Conservation (phyloP, 2,329 filamentous ascomycete genomes). For the Conoideocrella luteorostrata region DNA sequence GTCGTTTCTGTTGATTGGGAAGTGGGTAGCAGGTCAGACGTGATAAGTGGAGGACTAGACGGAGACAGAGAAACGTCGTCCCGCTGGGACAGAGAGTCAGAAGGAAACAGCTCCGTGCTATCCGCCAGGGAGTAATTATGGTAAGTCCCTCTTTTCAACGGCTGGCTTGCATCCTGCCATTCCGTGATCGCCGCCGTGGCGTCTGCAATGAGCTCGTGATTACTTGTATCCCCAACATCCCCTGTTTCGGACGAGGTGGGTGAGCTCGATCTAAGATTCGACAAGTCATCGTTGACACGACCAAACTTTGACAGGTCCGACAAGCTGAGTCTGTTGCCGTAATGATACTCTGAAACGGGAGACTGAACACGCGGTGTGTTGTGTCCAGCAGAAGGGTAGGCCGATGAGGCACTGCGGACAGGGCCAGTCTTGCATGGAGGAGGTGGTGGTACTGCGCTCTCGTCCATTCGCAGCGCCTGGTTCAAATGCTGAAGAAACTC, state of each 20-base stretch:
- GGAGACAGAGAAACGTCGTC: slow-evolving; percentile 3
- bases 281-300: slow-evolving; percentile 21
- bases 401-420: slow-evolving; percentile 24
- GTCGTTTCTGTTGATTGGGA: neutral
- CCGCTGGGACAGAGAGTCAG: slow-evolving; percentile 16
- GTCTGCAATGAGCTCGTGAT: slow-evolving; percentile 17
- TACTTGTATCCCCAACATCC: slow-evolving; percentile 11
- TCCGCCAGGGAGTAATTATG: slow-evolving; percentile 20
- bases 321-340: slow-evolving; percentile 18
- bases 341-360: slow-evolving; percentile 16
- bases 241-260: slow-evolving; percentile 13
- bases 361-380: slow-evolving; percentile 19
- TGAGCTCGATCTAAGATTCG: slow-evolving; percentile 23
- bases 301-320: slow-evolving; percentile 24
- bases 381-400: slow-evolving; percentile 21
- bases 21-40: neutral
- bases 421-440: slow-evolving; percentile 1
- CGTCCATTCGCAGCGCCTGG: slow-evolving; percentile 10
- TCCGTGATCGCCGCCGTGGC: slow-evolving; percentile 18
- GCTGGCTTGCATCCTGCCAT: slow-evolving; percentile 19
- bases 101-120: slow-evolving; percentile 19
- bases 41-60: neutral
- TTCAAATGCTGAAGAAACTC: slow-evolving; percentile 15
- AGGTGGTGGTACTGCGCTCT: neutral
- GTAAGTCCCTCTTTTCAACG: slow-evolving; percentile 15